Evolutionary conservation across 1,139 yeast species (phyloP).

Genomic region (Pneumocystis wakefieldiae): DNA sequence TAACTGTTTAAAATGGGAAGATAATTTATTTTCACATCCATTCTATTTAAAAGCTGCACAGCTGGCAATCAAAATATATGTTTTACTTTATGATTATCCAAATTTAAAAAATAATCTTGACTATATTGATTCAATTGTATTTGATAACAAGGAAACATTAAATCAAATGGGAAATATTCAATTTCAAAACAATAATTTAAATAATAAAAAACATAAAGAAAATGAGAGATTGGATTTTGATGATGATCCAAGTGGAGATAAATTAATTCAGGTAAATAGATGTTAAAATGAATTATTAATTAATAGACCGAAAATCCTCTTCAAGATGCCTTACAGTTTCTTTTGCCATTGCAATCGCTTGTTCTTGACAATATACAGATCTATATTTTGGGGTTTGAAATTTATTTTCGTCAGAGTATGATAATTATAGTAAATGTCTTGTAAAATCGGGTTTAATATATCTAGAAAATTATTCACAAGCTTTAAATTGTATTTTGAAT

Average conservation of each 20-base stretch:
- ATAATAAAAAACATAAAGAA: neutral
- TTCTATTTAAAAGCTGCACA: constrained; percentile 52
- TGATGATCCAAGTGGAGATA: neutral
- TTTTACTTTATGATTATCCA: constrained; percentile 28
- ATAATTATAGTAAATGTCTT: neutral
- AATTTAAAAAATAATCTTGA: constrained; percentile 9
- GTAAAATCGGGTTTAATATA: neutral
- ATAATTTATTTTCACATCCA: constrained; percentile 51
- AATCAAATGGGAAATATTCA: constrained; percentile 8
- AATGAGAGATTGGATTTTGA: neutral
- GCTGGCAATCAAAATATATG: constrained; percentile 49
- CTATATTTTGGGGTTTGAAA: neutral
- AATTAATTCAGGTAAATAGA: neutral
- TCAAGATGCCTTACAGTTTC: neutral
- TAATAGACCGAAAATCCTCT: neutral
- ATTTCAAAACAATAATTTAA: neutral
- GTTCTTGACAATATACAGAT: neutral
- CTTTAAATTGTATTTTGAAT: neutral
- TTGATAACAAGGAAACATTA: constrained; percentile 20
- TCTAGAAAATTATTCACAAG: neutral
- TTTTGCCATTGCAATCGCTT: neutral
- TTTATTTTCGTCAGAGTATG: neutral
- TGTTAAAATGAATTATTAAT: neutral
- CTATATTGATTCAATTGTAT: constrained; percentile 14
- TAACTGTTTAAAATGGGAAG: constrained; percentile 69